These are phyloP conservation scores for Silybum marianum DNA, from an alignment of 129 eudicot genomes.

Conservation along the genomic window DNA sequence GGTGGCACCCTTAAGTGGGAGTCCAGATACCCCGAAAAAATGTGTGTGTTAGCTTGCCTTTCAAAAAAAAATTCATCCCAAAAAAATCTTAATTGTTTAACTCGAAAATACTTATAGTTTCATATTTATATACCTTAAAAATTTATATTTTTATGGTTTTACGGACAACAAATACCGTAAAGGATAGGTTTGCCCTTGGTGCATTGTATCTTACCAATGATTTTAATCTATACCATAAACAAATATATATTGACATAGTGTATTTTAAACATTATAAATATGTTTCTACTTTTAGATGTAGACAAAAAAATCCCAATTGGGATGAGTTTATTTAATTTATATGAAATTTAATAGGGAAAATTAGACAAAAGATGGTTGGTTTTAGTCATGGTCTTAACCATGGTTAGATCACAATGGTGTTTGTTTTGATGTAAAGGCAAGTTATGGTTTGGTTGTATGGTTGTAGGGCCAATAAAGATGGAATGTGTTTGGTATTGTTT, in stretches of 20 bases:
- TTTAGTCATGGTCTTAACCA: slow-evolving; percentile 13
- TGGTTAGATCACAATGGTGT: background rate
- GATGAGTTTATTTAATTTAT: background rate
- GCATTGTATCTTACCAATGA: background rate
- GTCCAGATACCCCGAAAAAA: no score
- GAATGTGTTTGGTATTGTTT: slow-evolving; percentile 4
- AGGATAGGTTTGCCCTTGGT: background rate
- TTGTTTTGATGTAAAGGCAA: slow-evolving; percentile 6
- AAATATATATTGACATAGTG: background rate
- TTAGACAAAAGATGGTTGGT: slow-evolving; percentile 14
- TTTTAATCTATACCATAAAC: background rate
- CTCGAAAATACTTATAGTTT: no score
- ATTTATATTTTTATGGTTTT: no score
- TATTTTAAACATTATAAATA: background rate
- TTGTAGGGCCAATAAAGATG: slow-evolving; percentile 1
- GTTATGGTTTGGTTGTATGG: slow-evolving; percentile 15
- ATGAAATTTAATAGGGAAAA: background rate
- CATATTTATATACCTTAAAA: no score
- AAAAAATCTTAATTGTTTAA: no score
- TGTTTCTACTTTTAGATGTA: background rate
- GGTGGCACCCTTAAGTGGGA: no score
- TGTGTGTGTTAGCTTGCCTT: no score
- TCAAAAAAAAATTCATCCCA: no score
- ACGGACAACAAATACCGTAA: no score
- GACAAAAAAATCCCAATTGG: background rate